Base-by-base conservation (phyloP, 495 filamentous ascomycete genomes). In the Neurospora sp. region DNA sequence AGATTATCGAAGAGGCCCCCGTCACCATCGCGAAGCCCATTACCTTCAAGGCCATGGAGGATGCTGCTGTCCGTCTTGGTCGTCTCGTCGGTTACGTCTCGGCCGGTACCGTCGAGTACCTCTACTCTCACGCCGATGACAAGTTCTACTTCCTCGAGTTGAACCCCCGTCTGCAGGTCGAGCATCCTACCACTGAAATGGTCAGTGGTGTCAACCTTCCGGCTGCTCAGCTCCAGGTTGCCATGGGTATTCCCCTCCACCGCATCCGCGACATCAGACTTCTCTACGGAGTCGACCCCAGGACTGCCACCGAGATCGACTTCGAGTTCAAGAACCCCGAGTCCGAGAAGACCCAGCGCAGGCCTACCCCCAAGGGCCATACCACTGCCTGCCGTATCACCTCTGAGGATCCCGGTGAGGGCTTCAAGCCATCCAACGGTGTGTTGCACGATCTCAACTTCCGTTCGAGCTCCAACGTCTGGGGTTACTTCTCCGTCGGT, bases 401-500 rank as follows among this genome's bases (percentile, higher is more conserved):
- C 38, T 99, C 96, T 2, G 96, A 99, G 83, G 96, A 99, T 81
- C 96, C 96, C 18, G 96, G 95, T 75, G 96, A 99, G 87, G 96
- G 96, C 39, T 99, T 99, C 89, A 99, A 99, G 87, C 96, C 96
- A 71, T 99, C 96, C 27, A 95, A 94, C 78, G 96, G 96, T 89
- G 97, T 93, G 73, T 96, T 99, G 90, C 96, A 98, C 84, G 96
- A 99, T 80, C 86, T 99, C 76, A 99, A 99, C 86, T 99, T 99
- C 90, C 88, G 96, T 73, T 94, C 90, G 85, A 97, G 94, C 77
- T 98, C 96, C 61, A 99, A 99, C 77, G 96, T 98, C 45, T 99
- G 96, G 96, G 96, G 96, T 87, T 99, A 99, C 83, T 99, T 99
- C 90, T 99, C 96, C 40, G 96, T 99, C 81, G 93, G 96, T 83